Conservation (phyloP, 208 protist species). For the Crithidia mellificae region DNA sequence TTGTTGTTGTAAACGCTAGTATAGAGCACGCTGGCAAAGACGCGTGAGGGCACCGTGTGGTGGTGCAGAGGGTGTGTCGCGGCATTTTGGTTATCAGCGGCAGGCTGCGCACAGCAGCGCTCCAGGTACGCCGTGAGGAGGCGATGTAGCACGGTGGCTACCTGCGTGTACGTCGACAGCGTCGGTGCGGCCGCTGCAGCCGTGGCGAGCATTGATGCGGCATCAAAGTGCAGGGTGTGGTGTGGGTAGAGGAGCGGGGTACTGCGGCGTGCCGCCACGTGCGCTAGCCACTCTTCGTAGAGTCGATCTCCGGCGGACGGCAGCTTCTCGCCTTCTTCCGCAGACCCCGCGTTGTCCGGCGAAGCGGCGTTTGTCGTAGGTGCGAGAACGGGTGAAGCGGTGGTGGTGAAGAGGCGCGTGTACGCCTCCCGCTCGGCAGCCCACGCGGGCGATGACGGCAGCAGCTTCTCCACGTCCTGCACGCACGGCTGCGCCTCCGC, state of each 20-base stretch:
- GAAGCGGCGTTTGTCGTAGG: too few species aligned
- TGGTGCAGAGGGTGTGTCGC: too few species aligned
- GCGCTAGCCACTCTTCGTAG: constrained; percentile 30
- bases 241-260: constrained; percentile 42
- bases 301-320: constrained; percentile 6
- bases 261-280: constrained; percentile 25
- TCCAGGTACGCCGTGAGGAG: constrained; percentile 21
- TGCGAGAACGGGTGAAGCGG: too few species aligned
- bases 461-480: background rate
- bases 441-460: constrained; percentile 8
- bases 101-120: constrained; percentile 20
- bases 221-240: constrained; percentile 29
- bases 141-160: constrained; percentile 18
- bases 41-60: constrained; percentile 23
- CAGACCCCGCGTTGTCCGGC: too few species aligned
- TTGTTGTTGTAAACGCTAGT: constrained; percentile 29
- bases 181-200: background rate
- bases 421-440: constrained; percentile 14
- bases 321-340: too few species aligned
- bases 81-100: too few species aligned
- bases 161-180: background rate
- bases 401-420: background rate
- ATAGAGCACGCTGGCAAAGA: constrained; percentile 24
- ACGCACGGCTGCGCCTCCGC: background rate
- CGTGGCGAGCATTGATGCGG: background rate